Evolutionary conservation across 1,139 yeast genomes (phyloP), one percentile per base, ranked within the genome.

Genomic region (Suhomyces coccinellae): DNA sequence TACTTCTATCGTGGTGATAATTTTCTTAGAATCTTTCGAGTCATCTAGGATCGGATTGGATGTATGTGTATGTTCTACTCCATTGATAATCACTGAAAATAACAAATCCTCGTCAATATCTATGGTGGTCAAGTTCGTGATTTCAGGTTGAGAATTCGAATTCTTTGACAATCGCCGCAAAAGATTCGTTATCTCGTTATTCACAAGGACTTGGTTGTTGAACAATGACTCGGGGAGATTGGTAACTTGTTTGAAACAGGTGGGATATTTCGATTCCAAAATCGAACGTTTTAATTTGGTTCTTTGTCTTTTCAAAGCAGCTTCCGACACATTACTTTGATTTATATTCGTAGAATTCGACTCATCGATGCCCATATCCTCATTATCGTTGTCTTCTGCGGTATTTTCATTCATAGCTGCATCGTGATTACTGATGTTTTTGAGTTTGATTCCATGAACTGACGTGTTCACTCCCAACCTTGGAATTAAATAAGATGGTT

Each of bases 401-500:
- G 37, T 69, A 32, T 59, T 64, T 61, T 27, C 61, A 61, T 49
- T 65, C 57, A 44, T 70, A 67, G 45, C 58, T 60, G 34, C 71
- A 28, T 48, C 13, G 32, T 46, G 51, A 24, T 36, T 24, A 16
- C 40, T 41, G 30, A 48, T 38, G 31, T 43, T 40, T 27, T 47
- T 53, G 15, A 45, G 63, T 43, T 74, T 65, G 3, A 69, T 54
- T 0, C 82, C 80, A 40, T 72, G 68, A 0, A 79, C 80, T 3
- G 78, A 63, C 0, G 82, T 68, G 40, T 69, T 73, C 1, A 79
- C 48, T 0, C 85, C 85, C 29, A 69, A 50, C 35, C 78, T 60
- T 0, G 83, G 83, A 14, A 78, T 54, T 33, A 61, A 57, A 44
- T 72, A 75, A 3, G 69, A 57, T 0, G 79, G 57, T 30, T 66